Evolutionary conservation across 352 stramenopile species (phyloP).

Genomic region (Phytophthora citrophthora): DNA sequence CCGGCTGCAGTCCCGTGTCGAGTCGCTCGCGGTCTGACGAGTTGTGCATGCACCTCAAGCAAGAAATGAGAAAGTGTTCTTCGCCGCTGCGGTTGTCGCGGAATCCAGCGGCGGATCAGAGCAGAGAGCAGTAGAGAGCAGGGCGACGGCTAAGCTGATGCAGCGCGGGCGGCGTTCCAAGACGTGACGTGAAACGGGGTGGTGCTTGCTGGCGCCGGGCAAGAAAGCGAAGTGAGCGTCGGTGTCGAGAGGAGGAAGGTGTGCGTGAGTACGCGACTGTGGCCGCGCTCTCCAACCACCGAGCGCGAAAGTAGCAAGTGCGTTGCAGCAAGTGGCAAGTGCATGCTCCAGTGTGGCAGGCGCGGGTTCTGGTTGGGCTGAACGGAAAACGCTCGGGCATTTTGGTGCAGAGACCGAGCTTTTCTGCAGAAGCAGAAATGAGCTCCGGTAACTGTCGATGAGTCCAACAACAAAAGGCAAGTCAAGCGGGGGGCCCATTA

Average conservation of each 20-base stretch:
- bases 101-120: constrained; percentile 4
- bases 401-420: constrained; percentile 44
- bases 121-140: constrained; percentile 14
- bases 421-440: constrained; percentile 23
- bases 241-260: constrained; percentile 2
- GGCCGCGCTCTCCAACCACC: constrained; percentile 37
- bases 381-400: constrained; percentile 40
- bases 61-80: constrained; percentile 7
- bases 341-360: constrained; percentile 32
- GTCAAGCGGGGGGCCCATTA: constrained; percentile 1
- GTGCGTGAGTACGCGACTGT: constrained; percentile 19
- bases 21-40: constrained; percentile 37
- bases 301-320: constrained; percentile 42
- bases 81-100: constrained; percentile 10
- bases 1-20: constrained; percentile 33
- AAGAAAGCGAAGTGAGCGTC: constrained; percentile 41
- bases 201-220: constrained; percentile 27
- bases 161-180: constrained; percentile 7
- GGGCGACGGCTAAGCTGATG: constrained; percentile 6
- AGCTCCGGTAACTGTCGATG: constrained; percentile 22
- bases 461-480: constrained; percentile 12
- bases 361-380: constrained; percentile 42
- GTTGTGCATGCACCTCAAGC: constrained; percentile 35
- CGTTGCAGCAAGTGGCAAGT: constrained; percentile 51
- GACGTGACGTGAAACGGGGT: constrained; percentile 9